Conservation (phyloP, 108 stramenopile genomes). For the Schizochytrium sp. region DNA sequence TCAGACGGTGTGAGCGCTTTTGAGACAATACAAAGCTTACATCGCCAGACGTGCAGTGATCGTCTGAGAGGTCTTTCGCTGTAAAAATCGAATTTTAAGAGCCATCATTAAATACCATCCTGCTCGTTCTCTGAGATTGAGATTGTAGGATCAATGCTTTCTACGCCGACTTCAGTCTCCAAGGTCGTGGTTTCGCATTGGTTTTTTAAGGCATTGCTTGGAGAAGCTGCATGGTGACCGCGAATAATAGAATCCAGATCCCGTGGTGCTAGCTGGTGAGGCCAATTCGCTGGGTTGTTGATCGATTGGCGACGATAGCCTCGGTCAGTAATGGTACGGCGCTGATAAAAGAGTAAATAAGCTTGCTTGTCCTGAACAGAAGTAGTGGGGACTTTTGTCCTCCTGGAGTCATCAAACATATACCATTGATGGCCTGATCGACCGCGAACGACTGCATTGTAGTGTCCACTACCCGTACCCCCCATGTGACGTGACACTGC, state of each 20-base stretch:
- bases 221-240: background rate
- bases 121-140: too few relatives aligned
- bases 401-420: conserved; percentile 5
- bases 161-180: too few relatives aligned
- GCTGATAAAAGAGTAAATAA: conserved; percentile 41
- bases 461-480: conserved; percentile 94
- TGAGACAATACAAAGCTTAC: too few relatives aligned
- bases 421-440: background rate
- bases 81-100: too few relatives aligned
- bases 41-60: too few relatives aligned
- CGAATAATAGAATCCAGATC: conserved; percentile 5
- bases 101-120: too few relatives aligned
- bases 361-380: background rate
- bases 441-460: conserved; percentile 88
- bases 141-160: too few relatives aligned
- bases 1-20: too few relatives aligned
- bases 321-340: background rate
- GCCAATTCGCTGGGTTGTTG: conserved; percentile 46
- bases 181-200: too few relatives aligned
- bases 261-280: background rate
- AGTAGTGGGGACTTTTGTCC: background rate
- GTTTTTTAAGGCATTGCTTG: background rate
- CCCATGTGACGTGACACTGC: conserved; percentile 85
- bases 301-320: conserved; percentile 50
- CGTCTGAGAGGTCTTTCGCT: too few relatives aligned